Evolutionary conservation across 1,139 yeast species (phyloP), one percentile per base, ranked within the genome.

Genomic region (Insectozyma bohioensis): DNA sequence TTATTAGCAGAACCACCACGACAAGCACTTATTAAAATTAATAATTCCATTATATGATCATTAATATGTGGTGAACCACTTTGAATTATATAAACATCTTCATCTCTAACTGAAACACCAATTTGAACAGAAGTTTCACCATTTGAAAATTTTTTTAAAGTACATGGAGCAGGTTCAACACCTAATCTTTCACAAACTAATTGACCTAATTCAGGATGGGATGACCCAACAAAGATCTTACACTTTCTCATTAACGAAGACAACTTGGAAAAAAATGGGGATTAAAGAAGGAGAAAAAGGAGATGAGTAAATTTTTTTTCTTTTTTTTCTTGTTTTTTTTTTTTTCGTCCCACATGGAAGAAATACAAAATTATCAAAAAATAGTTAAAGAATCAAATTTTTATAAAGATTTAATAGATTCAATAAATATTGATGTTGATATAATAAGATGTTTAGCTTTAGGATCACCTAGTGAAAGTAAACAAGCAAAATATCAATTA

Each of bases 91-190:
- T 92, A 92, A 24, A 92, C 95, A 56, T 92, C 97, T 56, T 92
- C 96, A 55, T 92, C 97, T 61, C 98, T 79, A 28, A 92, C 95
- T 21, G 95, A 84, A 21, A 80, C 90, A 24, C 97, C 97, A 43
- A 92, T 88, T 54, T 88, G 95, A 27, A 94, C 96, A 28, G 95
- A 85, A 2, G 97, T 92, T 65, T 92, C 99, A 36, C 98, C 98
- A 55, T 92, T 92, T 43, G 96, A 82, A 60, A 94, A 94, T 64
- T 88, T 88, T 59, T 83, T 81, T 47, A 90, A 68, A 5, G 92
- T 80, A 56, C 95, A 88, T 20, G 95, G 95, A 22, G 97, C 97
- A n/a, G 96, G 92, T 51, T 85, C 86, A 28, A 90, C 92, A 21
- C 97, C 97, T 34, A 94, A 68, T 35, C 92, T 75, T 42, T 85